Conservation (phyloP, 164 flowering plant genomes). For the Pachysandra terminalis region DNA sequence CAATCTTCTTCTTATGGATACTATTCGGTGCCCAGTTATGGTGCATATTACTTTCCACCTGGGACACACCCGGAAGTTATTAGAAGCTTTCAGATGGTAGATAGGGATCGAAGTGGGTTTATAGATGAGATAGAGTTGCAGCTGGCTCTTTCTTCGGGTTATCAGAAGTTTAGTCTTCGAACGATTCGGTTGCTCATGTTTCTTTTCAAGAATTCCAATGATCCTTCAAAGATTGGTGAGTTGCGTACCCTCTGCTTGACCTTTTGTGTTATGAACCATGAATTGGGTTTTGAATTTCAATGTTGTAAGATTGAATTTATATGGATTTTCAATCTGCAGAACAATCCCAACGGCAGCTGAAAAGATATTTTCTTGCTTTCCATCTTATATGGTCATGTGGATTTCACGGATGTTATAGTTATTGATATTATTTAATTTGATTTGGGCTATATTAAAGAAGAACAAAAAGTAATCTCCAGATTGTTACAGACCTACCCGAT, state of each 20-base stretch:
- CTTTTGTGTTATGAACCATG: constrained; percentile 1
- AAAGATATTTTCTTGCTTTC: too few relatives aligned
- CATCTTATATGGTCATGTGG: too few relatives aligned
- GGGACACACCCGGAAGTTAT: constrained; percentile 69
- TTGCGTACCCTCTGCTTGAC: background rate
- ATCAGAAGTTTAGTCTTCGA: constrained; percentile 47
- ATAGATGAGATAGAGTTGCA: constrained; percentile 71
- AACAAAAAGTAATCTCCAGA: too few relatives aligned
- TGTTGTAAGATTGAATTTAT: too few relatives aligned
- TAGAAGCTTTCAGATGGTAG: constrained; percentile 66
- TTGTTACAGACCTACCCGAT: too few relatives aligned
- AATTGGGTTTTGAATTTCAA: too few relatives aligned
- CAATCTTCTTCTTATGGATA: constrained; percentile 20
- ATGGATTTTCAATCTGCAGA: too few relatives aligned
- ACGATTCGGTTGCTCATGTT: constrained; percentile 72
- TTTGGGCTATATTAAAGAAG: too few relatives aligned
- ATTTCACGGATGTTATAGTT: too few relatives aligned
- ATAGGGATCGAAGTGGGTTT: constrained; percentile 69
- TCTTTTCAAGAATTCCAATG: constrained; percentile 50
- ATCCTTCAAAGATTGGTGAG: constrained; percentile 49
- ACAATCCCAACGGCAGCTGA: too few relatives aligned
- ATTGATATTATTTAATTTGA: too few relatives aligned
- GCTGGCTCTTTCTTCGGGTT: constrained; percentile 52
- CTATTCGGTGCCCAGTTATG: constrained; percentile 10
- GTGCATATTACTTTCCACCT: constrained; percentile 40